Evolutionary conservation across 1,284 basidiomycete genomes (phyloP).

Genomic region (Porogramme epimiltina): DNA sequence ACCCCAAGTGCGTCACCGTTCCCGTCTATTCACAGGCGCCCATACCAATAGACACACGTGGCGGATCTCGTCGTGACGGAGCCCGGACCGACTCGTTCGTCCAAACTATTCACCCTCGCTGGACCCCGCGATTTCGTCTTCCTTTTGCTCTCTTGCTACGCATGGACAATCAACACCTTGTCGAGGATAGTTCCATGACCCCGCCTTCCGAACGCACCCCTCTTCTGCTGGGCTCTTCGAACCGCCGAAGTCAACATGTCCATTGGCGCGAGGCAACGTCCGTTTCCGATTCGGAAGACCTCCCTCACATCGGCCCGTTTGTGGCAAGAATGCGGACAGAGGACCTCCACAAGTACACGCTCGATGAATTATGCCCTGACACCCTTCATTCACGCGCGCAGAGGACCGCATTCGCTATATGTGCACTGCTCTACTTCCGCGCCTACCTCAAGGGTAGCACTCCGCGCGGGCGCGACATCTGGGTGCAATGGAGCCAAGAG

Average conservation of each 20-base stretch:
- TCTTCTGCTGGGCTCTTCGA: slow-evolving; percentile 6
- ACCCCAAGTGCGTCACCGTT: slow-evolving; percentile 14
- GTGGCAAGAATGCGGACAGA: slow-evolving; percentile 26
- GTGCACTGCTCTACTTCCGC: slow-evolving; percentile 28
- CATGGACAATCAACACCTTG: too few species aligned
- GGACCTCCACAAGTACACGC: slow-evolving; percentile 20
- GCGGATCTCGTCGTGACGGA: too few species aligned
- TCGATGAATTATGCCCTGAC: slow-evolving; percentile 21
- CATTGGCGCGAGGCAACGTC: background rate
- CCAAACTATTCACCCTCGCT: background rate
- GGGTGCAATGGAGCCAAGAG: slow-evolving; percentile 33
- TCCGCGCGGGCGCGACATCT: slow-evolving; percentile 22
- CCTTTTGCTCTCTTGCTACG: too few species aligned
- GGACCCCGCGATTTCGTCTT: too few species aligned
- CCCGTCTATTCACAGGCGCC: slow-evolving; percentile 6
- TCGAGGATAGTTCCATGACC: too few species aligned
- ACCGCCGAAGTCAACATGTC: background rate
- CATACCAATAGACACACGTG: background rate
- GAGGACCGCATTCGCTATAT: slow-evolving; percentile 31
- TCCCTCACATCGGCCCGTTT: slow-evolving; percentile 23
- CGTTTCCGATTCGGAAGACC: background rate
- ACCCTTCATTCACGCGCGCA: slow-evolving; percentile 7
- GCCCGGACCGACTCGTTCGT: too few species aligned
- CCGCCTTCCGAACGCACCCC: slow-evolving; percentile 15
- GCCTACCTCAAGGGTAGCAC: background rate